Percentiles rank a stretch among this genome's conserved stretches.
phyloP scores from a whole-genome alignment of 768 basidiomycete species.

The Tricholoma sp. region DNA sequence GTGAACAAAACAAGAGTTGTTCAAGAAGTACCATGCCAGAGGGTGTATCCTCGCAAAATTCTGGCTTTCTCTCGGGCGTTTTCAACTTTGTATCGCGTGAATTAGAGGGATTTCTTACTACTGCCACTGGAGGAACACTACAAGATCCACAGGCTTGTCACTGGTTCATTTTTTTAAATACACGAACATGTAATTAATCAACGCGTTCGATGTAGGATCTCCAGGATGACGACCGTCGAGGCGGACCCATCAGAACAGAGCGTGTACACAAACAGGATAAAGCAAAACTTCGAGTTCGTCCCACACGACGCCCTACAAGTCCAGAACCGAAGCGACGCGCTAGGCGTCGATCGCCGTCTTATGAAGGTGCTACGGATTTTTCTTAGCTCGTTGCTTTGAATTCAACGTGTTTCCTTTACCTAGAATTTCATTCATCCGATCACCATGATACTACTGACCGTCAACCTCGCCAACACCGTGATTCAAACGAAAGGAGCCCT shows the following conservation, averaged over 20 bases:
- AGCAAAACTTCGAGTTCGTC: not conserved
- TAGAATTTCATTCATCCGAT: not conserved
- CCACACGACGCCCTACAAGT: not conserved
- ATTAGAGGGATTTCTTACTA: constrained; percentile 63
- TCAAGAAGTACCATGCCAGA: constrained; percentile 2
- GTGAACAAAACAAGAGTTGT: not conserved
- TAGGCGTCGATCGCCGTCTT: constrained; percentile 3
- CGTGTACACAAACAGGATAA: not conserved
- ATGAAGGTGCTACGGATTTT: not conserved
- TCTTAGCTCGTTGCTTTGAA: no score
- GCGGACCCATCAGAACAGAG: not conserved
- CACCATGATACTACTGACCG: not conserved
- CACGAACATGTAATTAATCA: not conserved
- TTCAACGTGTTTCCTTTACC: not conserved
- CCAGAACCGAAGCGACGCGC: constrained; percentile 4
- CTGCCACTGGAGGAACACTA: constrained; percentile 47
- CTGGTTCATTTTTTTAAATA: not conserved
- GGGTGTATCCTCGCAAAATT: constrained; percentile 11
- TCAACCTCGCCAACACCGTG: not conserved
- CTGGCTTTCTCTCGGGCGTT: constrained; percentile 57
- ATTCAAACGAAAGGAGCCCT: not conserved
- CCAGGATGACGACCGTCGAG: not conserved
- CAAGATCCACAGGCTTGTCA: constrained; percentile 8
- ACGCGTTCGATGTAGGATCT: not conserved
- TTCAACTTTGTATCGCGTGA: constrained; percentile 69